Evolutionary conservation across 2,329 filamentous ascomycete genomes (phyloP).

Genomic region (Colletotrichum gloeosporioides): DNA sequence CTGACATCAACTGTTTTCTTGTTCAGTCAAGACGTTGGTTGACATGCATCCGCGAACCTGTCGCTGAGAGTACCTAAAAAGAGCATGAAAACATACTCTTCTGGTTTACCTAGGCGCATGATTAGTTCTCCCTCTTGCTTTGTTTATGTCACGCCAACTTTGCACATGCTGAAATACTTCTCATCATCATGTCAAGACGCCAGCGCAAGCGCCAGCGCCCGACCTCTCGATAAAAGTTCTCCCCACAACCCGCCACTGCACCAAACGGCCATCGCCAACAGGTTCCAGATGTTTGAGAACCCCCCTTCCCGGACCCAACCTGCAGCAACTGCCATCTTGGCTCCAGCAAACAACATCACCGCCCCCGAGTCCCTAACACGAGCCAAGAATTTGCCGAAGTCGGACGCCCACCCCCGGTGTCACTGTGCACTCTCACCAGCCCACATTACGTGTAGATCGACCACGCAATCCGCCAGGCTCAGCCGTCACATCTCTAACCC

Average conservation of each 20-base stretch:
- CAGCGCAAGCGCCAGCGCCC: neutral
- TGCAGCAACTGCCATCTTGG: neutral
- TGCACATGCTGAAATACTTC: neutral
- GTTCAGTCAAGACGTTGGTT: neutral
- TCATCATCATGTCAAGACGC: neutral
- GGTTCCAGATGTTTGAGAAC: neutral
- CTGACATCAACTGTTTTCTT: neutral
- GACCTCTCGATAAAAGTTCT: neutral
- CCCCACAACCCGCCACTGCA: neutral
- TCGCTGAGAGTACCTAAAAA: neutral
- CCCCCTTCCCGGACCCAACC: neutral
- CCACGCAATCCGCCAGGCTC: neutral
- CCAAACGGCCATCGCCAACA: neutral
- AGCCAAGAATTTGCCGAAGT: neutral
- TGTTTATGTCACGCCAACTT: neutral
- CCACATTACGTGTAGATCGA: conserved; percentile 1
- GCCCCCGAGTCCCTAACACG: neutral
- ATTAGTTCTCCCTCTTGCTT: neutral
- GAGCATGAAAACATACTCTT: neutral
- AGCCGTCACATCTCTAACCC: neutral
- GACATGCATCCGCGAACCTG: neutral
- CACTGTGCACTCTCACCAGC: neutral
- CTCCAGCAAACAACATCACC: neutral
- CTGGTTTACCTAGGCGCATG: neutral
- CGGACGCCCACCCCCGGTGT: neutral